Evolutionary conservation across 192 early-diverging fungal species (phyloP), one percentile per base, ranked within the genome.

Genomic region (Coemansia sp.): DNA sequence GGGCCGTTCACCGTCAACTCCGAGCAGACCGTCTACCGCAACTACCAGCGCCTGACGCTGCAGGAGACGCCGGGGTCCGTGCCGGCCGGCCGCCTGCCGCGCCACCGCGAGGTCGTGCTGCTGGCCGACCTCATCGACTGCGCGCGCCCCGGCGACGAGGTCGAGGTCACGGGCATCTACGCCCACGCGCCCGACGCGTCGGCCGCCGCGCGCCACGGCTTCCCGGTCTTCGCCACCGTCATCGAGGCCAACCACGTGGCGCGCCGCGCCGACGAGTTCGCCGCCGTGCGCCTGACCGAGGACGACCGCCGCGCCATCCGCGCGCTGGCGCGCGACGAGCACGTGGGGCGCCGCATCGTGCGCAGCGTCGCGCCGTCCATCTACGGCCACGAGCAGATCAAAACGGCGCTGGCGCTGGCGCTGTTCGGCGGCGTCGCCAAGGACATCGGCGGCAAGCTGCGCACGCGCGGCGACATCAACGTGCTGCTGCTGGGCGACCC

Each of bases 281-380:
- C 95, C 6, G 90, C 86, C 55, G 91, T 93, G 72, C 84, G 88
- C 23, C 68, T 99, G 62, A 95, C 94, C 3, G 94, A 97, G 75
- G 94, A 97, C 25, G 96, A 99, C 70, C 85, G 87, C 53, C 89
- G 88, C 59, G 73, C 84, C 36, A 93, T 99, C 64, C 77, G 89
- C 18, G 68, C 77, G 3, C 84, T 97, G 42, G 81, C 90, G 3
- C 85, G 89, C 45, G 95, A 99, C 75, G 86, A 88, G 31, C 64
- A 77, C 47, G 91, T 99, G 47, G 88, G 92, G 34, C 79, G 87
- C 68, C 88, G 92, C 85, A 92, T 99, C 57, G 89, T 97, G 66
- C 91, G 92, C 77, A 91, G 89, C 57, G 95, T 99, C 55, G 96
- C 96, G 9, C 96, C 96, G 20, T 99, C 96, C n/a, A 99, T 99